A percentile compares a stretch with the other conserved stretches of the same genome.
Conservation (phyloP, 129 eudicot genomes). For the Flaveria ramosissima region DNA sequence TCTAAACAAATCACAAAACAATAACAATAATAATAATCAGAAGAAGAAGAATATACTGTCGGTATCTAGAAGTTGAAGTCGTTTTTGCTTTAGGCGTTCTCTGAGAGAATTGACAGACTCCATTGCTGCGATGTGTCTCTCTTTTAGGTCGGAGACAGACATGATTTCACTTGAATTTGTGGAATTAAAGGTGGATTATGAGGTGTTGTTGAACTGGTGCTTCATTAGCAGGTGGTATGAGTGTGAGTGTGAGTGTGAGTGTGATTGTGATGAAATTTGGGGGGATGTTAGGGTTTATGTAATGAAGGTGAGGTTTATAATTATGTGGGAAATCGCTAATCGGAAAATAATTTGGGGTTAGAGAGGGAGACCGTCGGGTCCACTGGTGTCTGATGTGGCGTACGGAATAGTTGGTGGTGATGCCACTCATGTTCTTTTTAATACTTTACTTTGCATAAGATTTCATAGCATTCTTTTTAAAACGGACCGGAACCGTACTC, state of each 20-base stretch:
- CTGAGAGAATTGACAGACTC: constrained; percentile 75
- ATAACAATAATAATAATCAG: no score
- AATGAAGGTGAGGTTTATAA: constrained; percentile 25
- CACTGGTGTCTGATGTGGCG: constrained; percentile 20
- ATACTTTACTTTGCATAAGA: no score
- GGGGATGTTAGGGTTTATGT: constrained; percentile 23
- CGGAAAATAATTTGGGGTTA: constrained; percentile 9
- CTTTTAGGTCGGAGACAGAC: constrained; percentile 86
- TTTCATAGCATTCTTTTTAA: no score
- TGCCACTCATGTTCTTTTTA: not conserved
- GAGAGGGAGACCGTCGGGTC: not conserved
- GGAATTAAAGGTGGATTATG: constrained; percentile 19
- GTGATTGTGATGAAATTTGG: not conserved
- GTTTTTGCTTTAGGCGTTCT: constrained; percentile 62
- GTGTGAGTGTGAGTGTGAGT: no score
- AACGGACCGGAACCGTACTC: no score
- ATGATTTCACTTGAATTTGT: constrained; percentile 24
- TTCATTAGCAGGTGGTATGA: no score
- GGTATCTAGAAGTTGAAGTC: constrained; percentile 78
- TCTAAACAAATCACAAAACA: not conserved
- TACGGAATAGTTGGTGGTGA: constrained; percentile 4
- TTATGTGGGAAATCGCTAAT: constrained; percentile 2
- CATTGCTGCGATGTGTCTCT: constrained; percentile 74
- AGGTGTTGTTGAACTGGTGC: not conserved
- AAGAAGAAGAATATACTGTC: constrained; percentile 47